Conservation (phyloP, 257 asterid genomes). For the Knoxia roxburghii region DNA sequence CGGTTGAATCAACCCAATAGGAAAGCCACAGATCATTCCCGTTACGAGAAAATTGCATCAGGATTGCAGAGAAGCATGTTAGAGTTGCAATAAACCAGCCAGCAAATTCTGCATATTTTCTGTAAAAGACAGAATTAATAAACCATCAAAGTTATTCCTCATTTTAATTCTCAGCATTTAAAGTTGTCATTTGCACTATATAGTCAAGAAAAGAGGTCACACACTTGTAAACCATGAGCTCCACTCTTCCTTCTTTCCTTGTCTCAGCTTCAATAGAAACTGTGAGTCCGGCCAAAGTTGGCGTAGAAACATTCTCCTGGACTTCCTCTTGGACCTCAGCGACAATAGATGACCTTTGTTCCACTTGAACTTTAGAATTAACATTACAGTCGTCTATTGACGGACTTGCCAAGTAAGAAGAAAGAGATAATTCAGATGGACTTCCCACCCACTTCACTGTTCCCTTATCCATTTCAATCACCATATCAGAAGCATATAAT, state of each 20-base stretch:
- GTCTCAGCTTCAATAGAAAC: conserved; percentile 53
- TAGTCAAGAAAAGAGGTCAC: conserved; percentile 22
- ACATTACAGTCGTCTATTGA: conserved; percentile 42
- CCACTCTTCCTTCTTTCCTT: conserved; percentile 92
- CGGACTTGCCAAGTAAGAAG: conserved; percentile 48
- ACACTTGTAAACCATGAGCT: conserved; percentile 71
- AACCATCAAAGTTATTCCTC: conserved; percentile 7
- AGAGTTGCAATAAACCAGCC: conserved; percentile 67
- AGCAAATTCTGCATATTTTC: conserved; percentile 81
- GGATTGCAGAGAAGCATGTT: conserved; percentile 66
- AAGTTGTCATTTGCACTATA: neutral
- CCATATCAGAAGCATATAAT: conserved; percentile 63
- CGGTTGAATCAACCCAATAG: conserved; percentile 86
- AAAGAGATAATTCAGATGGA: conserved; percentile 48
- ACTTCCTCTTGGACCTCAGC: conserved; percentile 29
- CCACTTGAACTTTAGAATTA: conserved; percentile 32
- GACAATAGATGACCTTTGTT: conserved; percentile 21
- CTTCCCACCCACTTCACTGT: conserved; percentile 70
- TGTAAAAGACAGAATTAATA: conserved; percentile 29
- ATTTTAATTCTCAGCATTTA: conserved; percentile 1
- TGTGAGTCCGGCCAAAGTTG: conserved; percentile 39
- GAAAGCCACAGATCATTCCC: conserved; percentile 97
- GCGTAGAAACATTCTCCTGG: conserved; percentile 35
- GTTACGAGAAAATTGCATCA: conserved; percentile 98
- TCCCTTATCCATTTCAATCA: conserved; percentile 87